phyloP scores from a whole-genome alignment of 1,139 yeast genomes.

The Debaryomycetaceae sp. region DNA sequence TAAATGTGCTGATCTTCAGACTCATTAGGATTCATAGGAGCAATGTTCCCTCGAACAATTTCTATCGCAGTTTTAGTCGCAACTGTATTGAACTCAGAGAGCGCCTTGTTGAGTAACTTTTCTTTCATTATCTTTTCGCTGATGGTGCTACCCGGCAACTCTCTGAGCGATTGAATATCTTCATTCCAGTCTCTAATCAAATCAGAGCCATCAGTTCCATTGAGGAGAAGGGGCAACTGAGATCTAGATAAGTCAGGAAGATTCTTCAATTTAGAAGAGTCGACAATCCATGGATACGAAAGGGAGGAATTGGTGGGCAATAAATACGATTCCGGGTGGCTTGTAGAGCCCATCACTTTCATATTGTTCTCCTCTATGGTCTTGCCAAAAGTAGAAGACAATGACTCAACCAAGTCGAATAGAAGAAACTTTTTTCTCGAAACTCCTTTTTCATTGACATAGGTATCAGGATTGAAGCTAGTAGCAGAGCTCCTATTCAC shows the following conservation, averaged over 20 bases:
- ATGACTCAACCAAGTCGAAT: constrained; percentile 45
- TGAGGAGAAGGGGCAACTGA: constrained; percentile 52
- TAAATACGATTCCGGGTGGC: constrained; percentile 52
- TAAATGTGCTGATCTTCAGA: constrained; percentile 58
- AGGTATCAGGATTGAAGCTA: constrained; percentile 65
- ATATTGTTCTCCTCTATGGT: constrained; percentile 40
- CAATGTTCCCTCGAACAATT: constrained; percentile 67
- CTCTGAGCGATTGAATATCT: constrained; percentile 79
- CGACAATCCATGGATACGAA: constrained; percentile 74
- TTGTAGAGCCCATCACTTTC: constrained; percentile 42
- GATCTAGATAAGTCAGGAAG: constrained; percentile 61
- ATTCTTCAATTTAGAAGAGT: constrained; percentile 20
- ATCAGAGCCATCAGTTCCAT: constrained; percentile 60
- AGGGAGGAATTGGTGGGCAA: constrained; percentile 60
- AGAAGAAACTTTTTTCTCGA: constrained; percentile 45
- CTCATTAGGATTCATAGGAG: constrained; percentile 80
- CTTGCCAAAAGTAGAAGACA: constrained; percentile 52
- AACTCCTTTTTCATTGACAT: constrained; percentile 36
- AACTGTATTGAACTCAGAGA: constrained; percentile 70
- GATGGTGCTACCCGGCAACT: constrained; percentile 55
- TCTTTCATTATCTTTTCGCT: constrained; percentile 76
- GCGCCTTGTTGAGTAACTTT: constrained; percentile 65
- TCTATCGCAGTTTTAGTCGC: constrained; percentile 81
- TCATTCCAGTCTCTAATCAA: constrained; percentile 81
- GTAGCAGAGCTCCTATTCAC: constrained; percentile 66